Evolutionary conservation across 129 eudicot genomes (phyloP).

Genomic region (Artemisia argyi): DNA sequence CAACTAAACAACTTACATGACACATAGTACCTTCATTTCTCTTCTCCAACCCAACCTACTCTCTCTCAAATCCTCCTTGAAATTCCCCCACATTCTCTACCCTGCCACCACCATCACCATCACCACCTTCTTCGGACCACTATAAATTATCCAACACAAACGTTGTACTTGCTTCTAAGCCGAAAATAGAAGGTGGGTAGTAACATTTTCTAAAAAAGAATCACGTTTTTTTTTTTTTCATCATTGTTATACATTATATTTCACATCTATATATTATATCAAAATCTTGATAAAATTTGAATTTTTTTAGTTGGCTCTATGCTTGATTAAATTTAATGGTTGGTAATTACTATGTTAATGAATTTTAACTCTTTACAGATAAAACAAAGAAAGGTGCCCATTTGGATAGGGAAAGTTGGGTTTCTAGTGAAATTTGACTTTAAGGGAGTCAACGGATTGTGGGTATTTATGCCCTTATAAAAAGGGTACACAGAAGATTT

Average conservation of each 20-base stretch:
- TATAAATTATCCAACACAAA: background rate
- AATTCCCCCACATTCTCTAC: conserved; percentile 5
- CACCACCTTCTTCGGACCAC: background rate
- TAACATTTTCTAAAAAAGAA: background rate
- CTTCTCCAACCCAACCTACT: background rate
- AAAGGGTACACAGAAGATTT: conserved; percentile 14
- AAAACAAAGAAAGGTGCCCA: conserved; percentile 22
- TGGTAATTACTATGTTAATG: background rate
- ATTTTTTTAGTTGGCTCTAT: background rate
- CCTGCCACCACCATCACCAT: background rate
- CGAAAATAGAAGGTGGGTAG: conserved; percentile 19
- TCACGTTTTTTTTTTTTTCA: background rate
- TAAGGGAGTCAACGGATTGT: conserved; percentile 31
- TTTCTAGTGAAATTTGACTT: conserved; percentile 22
- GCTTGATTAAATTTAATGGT: conserved; percentile 13
- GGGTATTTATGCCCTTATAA: conserved; percentile 24
- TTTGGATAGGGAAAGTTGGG: conserved; percentile 20
- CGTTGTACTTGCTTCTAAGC: background rate
- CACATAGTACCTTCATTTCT: conserved; percentile 10
- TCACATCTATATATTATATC: conserved; percentile 15
- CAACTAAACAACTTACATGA: conserved; percentile 31
- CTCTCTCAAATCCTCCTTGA: conserved; percentile 30
- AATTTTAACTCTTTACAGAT: conserved; percentile 11
- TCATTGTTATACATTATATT: background rate
- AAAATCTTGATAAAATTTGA: background rate